Evolutionary conservation across 768 basidiomycete species (phyloP).

Genomic region (Arthromyces matolae): DNA sequence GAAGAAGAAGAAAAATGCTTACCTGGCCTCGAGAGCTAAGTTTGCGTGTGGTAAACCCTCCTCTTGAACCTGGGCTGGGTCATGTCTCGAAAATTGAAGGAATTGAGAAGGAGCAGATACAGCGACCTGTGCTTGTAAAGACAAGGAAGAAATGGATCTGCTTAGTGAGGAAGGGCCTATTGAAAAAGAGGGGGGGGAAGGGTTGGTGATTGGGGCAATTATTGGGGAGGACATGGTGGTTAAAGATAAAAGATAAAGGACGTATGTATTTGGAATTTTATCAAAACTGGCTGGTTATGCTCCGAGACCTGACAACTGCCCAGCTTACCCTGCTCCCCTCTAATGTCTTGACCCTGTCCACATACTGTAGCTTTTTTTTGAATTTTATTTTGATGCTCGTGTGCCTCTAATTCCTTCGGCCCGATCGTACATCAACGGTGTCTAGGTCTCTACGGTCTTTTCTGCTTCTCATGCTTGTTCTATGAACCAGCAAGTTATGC

Average conservation of each 20-base stretch:
- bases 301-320: too few relatives aligned
- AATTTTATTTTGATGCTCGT: constrained; percentile 13
- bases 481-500: too few relatives aligned
- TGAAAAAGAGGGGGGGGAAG: constrained; percentile 18
- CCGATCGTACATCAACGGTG: constrained; percentile 5
- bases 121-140: constrained; percentile 31
- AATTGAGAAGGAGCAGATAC: constrained; percentile 28
- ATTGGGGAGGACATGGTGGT: constrained; percentile 17
- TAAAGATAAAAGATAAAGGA: neutral
- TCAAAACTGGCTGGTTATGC: too few relatives aligned
- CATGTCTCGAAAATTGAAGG: constrained; percentile 32
- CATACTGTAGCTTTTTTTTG: constrained; percentile 2
- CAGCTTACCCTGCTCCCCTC: too few relatives aligned
- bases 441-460: too few relatives aligned
- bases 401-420: constrained; percentile 11
- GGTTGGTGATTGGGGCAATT: constrained; percentile 8
- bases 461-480: constrained; percentile 5
- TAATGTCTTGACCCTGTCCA: neutral
- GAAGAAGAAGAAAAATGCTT: constrained; percentile 35
- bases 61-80: constrained; percentile 42
- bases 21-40: constrained; percentile 65
- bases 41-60: constrained; percentile 61
- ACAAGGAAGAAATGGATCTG: constrained; percentile 30
- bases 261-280: constrained; percentile 7
- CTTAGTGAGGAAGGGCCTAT: constrained; percentile 14